Evolutionary conservation across 257 asterid species (phyloP).

Genomic region (Lycium ferocissimum): DNA sequence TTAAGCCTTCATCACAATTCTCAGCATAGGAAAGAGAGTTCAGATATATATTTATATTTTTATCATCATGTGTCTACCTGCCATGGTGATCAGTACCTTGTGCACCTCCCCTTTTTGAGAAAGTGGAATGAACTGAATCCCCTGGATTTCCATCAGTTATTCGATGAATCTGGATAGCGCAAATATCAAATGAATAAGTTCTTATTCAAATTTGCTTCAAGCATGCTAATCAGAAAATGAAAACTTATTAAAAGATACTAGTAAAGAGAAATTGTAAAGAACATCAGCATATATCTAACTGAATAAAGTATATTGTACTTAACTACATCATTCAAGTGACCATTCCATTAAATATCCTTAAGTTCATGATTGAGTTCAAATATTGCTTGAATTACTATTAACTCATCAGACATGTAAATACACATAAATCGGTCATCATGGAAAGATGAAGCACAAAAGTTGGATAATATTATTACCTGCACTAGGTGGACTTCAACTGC

Average conservation of each 20-base stretch:
- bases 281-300: not conserved
- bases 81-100: slow-evolving; percentile 45
- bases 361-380: not conserved
- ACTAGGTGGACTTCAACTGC: slow-evolving; percentile 90
- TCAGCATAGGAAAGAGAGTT: slow-evolving; percentile 19
- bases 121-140: slow-evolving; percentile 53
- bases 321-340: not conserved
- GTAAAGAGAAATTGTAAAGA: not conserved
- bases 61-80: slow-evolving; percentile 37
- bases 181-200: slow-evolving; percentile 25
- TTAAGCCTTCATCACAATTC: not conserved
- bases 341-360: not conserved
- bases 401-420: not conserved
- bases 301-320: not conserved
- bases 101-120: slow-evolving; percentile 43
- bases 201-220: not conserved
- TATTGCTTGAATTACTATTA: not conserved
- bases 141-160: slow-evolving; percentile 53
- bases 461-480: slow-evolving; percentile 58
- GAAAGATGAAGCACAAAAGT: not conserved
- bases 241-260: not conserved
- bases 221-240: not conserved
- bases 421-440: not conserved
- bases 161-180: slow-evolving; percentile 58
- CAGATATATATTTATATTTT: slow-evolving; percentile 20